Base-by-base conservation (phyloP, 2,329 filamentous ascomycete species). In the Botrytis sinoallii region DNA sequence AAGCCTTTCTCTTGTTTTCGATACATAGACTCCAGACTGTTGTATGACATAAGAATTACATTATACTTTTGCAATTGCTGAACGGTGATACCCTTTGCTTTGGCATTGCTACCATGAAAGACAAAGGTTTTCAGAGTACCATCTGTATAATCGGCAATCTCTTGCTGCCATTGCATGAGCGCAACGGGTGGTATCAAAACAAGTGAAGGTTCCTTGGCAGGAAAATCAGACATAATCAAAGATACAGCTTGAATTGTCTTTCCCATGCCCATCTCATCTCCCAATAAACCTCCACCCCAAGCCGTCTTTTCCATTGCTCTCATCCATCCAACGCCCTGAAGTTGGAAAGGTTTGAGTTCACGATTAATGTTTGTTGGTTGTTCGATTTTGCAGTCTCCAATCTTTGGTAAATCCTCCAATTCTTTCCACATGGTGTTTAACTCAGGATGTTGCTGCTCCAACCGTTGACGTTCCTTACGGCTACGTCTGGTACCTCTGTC, bases 161-260 rank as follows among this genome's bases (percentile, higher is more conserved):
- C 93, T 9, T 89, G 88, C 77, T 92, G 92, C 95, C 95, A 98
- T 81, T 98, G 95, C 92, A 98, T 97, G 68, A 98, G 84, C 59
- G 95, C 95, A 59, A 98, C 95, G 0, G 95, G 95, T 0, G 95
- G 95, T 0, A 97, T 94, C 48, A 98, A 87, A 1, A 98, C 95
- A 6, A 98, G 86, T 0, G 94, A 93, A 1, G 96, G 95, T 72
- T 91, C 85, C 77, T 92, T 92, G 35, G 91, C 92, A 5, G 95
- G 95, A 79, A 93, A 98, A 81, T 98, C 95, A 0, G 95, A 98
- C 96, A 98, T 98, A 82, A 99, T 94, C 63, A 99, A 88, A 4
- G 95, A 98, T 29, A 99, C 96, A 3, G 96, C 95, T 83, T 99
- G 96, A 69, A 99, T 98, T 0, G 96, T 99, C 85, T 99, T 99